Evolutionary conservation across 768 basidiomycete species (phyloP).

Genomic region (Boletellus ananiceps): DNA sequence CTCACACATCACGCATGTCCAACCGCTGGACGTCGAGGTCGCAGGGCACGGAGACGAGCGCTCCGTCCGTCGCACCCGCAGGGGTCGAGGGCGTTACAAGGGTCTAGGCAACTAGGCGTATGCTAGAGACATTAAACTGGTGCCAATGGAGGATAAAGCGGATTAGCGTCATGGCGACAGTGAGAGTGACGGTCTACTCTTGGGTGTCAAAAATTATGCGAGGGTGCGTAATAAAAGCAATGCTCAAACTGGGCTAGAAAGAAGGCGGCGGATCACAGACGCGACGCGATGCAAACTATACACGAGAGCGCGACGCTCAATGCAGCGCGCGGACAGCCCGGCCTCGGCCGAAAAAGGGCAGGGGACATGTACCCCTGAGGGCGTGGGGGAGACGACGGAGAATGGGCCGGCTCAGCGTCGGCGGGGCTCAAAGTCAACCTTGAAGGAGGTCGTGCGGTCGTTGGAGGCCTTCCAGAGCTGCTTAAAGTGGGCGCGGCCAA

Average conservation of each 20-base stretch:
- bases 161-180: constrained; percentile 31
- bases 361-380: constrained; percentile 2
- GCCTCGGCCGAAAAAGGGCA: not conserved
- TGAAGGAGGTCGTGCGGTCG: constrained; percentile 68
- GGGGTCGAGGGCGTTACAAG: constrained; percentile 12
- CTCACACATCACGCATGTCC: constrained; percentile 25
- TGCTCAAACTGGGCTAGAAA: constrained; percentile 36
- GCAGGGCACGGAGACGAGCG: no score
- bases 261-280: constrained; percentile 27
- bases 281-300: constrained; percentile 20
- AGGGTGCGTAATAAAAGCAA: constrained; percentile 35
- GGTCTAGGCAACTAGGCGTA: constrained; percentile 10
- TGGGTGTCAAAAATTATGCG: constrained; percentile 29
- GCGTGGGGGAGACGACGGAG: no score
- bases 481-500: constrained; percentile 68
- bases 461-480: constrained; percentile 69
- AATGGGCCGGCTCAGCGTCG: constrained; percentile 26
- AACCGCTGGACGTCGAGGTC: no score
- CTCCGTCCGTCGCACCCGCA: not conserved
- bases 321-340: no score
- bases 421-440: constrained; percentile 58
- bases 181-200: constrained; percentile 25
- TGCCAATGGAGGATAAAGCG: constrained; percentile 25
- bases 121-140: constrained; percentile 30
- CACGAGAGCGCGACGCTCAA: no score